A percentile compares a stretch with the other conserved stretches of the same genome.
These are phyloP conservation scores for Trypanosoma scelopori DNA, from an alignment of 208 protist species.

Conservation along the genomic window DNA sequence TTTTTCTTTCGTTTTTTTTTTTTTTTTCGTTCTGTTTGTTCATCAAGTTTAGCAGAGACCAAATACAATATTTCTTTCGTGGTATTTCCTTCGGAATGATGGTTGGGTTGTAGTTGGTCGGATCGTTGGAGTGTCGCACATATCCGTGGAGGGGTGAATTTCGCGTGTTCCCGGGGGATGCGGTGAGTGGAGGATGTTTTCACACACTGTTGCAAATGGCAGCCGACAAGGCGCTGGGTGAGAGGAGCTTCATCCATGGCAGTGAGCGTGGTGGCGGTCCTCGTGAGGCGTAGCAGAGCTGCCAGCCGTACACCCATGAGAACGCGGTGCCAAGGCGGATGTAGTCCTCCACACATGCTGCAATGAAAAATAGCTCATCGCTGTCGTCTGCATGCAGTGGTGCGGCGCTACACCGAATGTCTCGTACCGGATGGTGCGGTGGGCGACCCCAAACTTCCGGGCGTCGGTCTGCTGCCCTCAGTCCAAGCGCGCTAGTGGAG, in stretches of 20 bases:
- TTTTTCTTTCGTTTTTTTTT: too few relatives aligned
- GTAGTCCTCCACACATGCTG: conserved; percentile 54
- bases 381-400: not conserved
- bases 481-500: not conserved
- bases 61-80: too few relatives aligned
- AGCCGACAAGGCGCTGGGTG: conserved; percentile 22
- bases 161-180: too few relatives aligned
- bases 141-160: too few relatives aligned
- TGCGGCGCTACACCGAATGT: not conserved
- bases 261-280: conserved; percentile 48
- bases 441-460: conserved; percentile 28
- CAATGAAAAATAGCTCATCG: conserved; percentile 66
- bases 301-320: conserved; percentile 80
- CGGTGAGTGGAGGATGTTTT: too few relatives aligned
- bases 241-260: conserved; percentile 50
- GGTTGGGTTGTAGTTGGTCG: too few relatives aligned
- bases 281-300: conserved; percentile 56
- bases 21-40: too few relatives aligned
- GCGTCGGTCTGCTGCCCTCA: not conserved
- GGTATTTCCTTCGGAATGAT: too few relatives aligned
- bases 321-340: conserved; percentile 54
- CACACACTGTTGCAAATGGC: conserved; percentile 6
- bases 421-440: not conserved
- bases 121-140: too few relatives aligned
- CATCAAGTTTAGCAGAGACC: too few relatives aligned